Percentiles rank a stretch among this genome's conserved stretches.
These are phyloP conservation scores for Huntiella moniliformis DNA, from an alignment of 2,329 filamentous ascomycete genomes.

Conservation along the genomic window DNA sequence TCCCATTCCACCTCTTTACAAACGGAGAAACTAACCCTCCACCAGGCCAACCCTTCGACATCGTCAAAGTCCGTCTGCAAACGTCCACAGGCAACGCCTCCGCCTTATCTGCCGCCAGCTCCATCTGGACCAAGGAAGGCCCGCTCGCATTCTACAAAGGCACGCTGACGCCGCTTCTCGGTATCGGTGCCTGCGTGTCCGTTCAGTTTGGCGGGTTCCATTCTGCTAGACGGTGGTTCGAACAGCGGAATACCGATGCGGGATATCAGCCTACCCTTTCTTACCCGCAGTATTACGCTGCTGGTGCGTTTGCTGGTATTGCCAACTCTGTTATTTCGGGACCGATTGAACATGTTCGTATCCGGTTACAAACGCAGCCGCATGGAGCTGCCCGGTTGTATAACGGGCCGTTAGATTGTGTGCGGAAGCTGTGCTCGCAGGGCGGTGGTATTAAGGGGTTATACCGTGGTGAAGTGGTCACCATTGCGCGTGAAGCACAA, in stretches of 20 bases:
- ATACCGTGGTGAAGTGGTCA: slow-evolving; percentile 77
- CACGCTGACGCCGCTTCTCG: slow-evolving; percentile 81
- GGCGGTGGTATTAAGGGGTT: slow-evolving; percentile 54
- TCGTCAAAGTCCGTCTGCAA: slow-evolving; percentile 92
- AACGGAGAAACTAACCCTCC: not conserved
- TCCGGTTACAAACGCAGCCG: slow-evolving; percentile 87
- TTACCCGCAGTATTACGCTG: slow-evolving; percentile 73
- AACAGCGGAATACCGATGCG: slow-evolving; percentile 50
- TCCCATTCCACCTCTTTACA: not conserved
- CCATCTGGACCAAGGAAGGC: slow-evolving; percentile 78
- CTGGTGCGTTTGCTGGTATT: slow-evolving; percentile 82
- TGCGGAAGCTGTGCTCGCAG: slow-evolving; percentile 55
- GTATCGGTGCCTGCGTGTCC: slow-evolving; percentile 94
- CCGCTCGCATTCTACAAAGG: slow-evolving; percentile 94
- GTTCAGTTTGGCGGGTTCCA: slow-evolving; percentile 97
- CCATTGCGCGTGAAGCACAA: slow-evolving; percentile 71
- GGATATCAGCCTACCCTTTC: slow-evolving; percentile 38
- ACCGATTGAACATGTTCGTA: slow-evolving; percentile 93
- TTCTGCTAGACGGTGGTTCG: slow-evolving; percentile 70
- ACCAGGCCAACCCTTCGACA: slow-evolving; percentile 61
- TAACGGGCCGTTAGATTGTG: slow-evolving; percentile 70
- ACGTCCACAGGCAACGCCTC: slow-evolving; percentile 66
- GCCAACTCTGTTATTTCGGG: slow-evolving; percentile 76
- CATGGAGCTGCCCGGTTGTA: slow-evolving; percentile 69
- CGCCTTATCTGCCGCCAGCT: slow-evolving; percentile 60